These are phyloP conservation scores for Kodamaea fukazawae DNA, from an alignment of 805 yeast genomes.

Conservation along the genomic window DNA sequence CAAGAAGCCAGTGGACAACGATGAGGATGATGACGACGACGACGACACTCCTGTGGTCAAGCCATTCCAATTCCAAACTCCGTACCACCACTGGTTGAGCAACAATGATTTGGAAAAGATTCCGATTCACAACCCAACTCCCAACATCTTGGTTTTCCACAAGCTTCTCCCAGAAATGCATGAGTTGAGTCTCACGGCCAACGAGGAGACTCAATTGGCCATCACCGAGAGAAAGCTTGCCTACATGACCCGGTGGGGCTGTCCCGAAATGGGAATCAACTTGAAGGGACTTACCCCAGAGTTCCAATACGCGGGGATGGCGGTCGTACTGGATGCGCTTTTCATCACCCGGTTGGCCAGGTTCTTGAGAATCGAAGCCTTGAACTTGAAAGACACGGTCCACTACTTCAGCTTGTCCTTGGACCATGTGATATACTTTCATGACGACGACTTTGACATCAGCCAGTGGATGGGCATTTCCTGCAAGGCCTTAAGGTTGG, in stretches of 20 bases:
- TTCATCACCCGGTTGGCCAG: constrained; percentile 53
- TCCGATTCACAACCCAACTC: constrained; percentile 14
- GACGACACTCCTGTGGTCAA: constrained; percentile 21
- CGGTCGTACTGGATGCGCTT: constrained; percentile 58
- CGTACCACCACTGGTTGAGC: constrained; percentile 30
- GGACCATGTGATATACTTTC: constrained; percentile 69
- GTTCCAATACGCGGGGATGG: constrained; percentile 52
- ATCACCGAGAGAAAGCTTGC: constrained; percentile 25
- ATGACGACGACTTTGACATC: constrained; percentile 47
- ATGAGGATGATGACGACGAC: constrained; percentile 26
- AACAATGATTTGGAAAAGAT: constrained; percentile 14
- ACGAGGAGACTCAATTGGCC: constrained; percentile 21
- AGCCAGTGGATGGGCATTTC: constrained; percentile 53
- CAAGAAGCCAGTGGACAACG: constrained; percentile 12
- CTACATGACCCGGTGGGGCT: constrained; percentile 27
- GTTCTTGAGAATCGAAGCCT: constrained; percentile 40
- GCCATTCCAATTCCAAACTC: constrained; percentile 36
- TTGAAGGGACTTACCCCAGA: constrained; percentile 13
- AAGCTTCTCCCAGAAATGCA: constrained; percentile 34
- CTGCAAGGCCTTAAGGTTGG: constrained; percentile 47
- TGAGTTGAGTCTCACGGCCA: constrained; percentile 22
- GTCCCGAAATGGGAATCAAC: constrained; percentile 12
- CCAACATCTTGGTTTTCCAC: constrained; percentile 19
- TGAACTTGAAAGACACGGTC: constrained; percentile 18
- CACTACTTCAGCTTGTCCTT: constrained; percentile 54